Evolutionary conservation across 2,329 filamentous ascomycete genomes (phyloP).

Genomic region (Penicillium sp.): DNA sequence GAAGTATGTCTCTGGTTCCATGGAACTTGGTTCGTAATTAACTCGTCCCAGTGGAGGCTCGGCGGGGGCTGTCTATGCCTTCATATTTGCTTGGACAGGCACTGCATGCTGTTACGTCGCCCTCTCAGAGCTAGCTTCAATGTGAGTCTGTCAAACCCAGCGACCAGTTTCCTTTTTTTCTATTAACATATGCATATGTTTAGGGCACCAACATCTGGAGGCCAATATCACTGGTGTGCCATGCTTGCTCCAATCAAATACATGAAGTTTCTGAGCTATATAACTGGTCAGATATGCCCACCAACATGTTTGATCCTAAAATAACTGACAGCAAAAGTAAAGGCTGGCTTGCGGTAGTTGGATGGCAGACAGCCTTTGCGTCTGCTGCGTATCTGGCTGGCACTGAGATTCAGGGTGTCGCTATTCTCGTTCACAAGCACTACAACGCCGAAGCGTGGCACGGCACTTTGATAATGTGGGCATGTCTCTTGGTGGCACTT

Average conservation of each 20-base stretch:
- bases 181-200: background rate
- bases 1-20: background rate
- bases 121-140: background rate
- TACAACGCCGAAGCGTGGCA: background rate
- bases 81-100: slow-evolving; percentile 1
- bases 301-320: background rate
- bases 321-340: background rate
- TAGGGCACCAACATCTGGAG: slow-evolving; percentile 1
- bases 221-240: slow-evolving; percentile 6
- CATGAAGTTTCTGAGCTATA: slow-evolving; percentile 3
- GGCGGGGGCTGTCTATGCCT: slow-evolving; percentile 5
- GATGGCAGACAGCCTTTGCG: slow-evolving; percentile 3
- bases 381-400: background rate
- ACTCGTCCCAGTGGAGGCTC: background rate
- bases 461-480: background rate
- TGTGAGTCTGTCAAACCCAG: background rate
- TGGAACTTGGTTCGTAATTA: background rate
- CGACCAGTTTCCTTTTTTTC: background rate
- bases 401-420: slow-evolving; percentile 3
- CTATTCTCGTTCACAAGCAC: background rate
- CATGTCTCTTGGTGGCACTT: background rate
- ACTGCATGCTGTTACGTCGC: background rate
- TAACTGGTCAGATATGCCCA: background rate
- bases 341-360: background rate
- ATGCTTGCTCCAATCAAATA: slow-evolving; percentile 3